phyloP scores from a whole-genome alignment of 148 eudicot genomes.

The Rhododendron ferrugineum region DNA sequence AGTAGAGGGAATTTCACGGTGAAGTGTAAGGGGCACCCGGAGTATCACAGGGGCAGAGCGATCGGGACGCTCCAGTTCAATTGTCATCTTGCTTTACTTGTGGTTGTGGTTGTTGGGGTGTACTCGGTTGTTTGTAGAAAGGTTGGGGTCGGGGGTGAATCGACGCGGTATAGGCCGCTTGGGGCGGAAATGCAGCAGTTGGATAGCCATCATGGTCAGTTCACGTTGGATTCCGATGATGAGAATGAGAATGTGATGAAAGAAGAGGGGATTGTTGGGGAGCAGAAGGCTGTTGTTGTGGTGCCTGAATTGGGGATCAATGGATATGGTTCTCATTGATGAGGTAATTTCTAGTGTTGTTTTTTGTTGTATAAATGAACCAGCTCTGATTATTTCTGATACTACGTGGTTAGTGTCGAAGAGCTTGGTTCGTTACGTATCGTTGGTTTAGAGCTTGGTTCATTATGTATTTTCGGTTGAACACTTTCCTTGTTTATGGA shows the following conservation, averaged over 20 bases:
- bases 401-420: neutral
- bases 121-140: slow-evolving; percentile 29
- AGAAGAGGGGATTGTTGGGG: slow-evolving; percentile 23
- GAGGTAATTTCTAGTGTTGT: slow-evolving; percentile 19
- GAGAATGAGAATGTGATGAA: slow-evolving; percentile 28
- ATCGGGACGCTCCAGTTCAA: slow-evolving; percentile 35
- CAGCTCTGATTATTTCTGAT: neutral
- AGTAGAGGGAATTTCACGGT: slow-evolving; percentile 21
- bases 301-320: slow-evolving; percentile 27
- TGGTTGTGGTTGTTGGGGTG: slow-evolving; percentile 31
- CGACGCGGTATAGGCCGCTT: slow-evolving; percentile 35
- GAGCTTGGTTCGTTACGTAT: neutral
- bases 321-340: slow-evolving; percentile 28
- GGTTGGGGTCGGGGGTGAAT: slow-evolving; percentile 19
- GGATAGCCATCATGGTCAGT: slow-evolving; percentile 23
- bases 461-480: too few relatives aligned
- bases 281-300: slow-evolving; percentile 21
- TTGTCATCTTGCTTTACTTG: slow-evolving; percentile 52
- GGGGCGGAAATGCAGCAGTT: slow-evolving; percentile 25
- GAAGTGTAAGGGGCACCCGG: slow-evolving; percentile 44
- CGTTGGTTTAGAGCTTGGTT: neutral
- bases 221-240: slow-evolving; percentile 47
- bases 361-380: neutral
- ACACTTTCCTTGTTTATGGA: too few relatives aligned
- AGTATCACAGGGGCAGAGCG: slow-evolving; percentile 49